These are phyloP conservation scores for Dalbergia cochinchinensis DNA, from an alignment of 306 rosid species.

Conservation along the genomic window DNA sequence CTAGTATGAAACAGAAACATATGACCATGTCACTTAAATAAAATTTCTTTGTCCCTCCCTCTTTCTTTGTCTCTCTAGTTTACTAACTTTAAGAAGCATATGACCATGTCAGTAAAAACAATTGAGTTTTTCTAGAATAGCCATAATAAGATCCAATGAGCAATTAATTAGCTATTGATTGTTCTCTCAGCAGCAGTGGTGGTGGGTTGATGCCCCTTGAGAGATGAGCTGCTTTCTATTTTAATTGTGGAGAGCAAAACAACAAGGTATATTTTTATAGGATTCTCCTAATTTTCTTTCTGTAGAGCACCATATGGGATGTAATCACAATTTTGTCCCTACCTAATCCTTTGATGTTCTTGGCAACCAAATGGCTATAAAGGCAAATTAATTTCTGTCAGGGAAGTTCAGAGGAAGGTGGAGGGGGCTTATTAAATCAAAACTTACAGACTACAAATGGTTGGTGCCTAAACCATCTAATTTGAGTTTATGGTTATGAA, in stretches of 20 bases:
- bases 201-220: slow-evolving; percentile 54
- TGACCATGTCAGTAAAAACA: slow-evolving; percentile 64
- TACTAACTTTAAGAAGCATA: slow-evolving; percentile 71
- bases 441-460: slow-evolving; percentile 7
- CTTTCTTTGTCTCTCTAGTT: slow-evolving; percentile 34
- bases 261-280: slow-evolving; percentile 1
- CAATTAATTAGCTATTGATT: slow-evolving; percentile 54
- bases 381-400: neutral
- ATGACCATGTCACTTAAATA: slow-evolving; percentile 53
- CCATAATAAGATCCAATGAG: slow-evolving; percentile 62
- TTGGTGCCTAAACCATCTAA: slow-evolving; percentile 16
- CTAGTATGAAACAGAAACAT: slow-evolving; percentile 47
- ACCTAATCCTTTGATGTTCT: slow-evolving; percentile 16
- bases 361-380: slow-evolving; percentile 3
- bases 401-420: neutral
- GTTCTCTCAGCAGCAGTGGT: slow-evolving; percentile 44
- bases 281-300: slow-evolving; percentile 29
- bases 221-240: slow-evolving; percentile 47
- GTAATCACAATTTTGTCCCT: slow-evolving; percentile 45
- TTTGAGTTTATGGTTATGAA: slow-evolving; percentile 20
- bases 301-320: neutral
- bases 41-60: slow-evolving; percentile 28
- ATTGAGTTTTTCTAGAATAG: slow-evolving; percentile 48
- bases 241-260: neutral
- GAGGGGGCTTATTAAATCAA: neutral